Percentiles rank a stretch among this genome's conserved stretches.
These are phyloP conservation scores for Emydomyces testavorans DNA, from an alignment of 2,329 filamentous ascomycete genomes.

Conservation along the genomic window DNA sequence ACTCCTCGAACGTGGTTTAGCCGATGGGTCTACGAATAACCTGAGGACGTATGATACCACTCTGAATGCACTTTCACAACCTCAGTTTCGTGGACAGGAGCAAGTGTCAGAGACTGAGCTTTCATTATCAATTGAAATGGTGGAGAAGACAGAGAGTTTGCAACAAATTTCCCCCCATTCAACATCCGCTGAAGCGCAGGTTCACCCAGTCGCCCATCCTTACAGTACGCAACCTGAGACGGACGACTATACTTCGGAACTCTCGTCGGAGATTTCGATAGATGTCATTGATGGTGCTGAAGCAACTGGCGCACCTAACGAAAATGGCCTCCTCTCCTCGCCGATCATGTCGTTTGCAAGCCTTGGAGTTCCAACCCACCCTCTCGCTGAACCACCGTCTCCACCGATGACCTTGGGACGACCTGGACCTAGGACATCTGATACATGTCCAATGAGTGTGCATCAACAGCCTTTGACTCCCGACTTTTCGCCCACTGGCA, in stretches of 20 bases:
- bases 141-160: conserved; percentile 43
- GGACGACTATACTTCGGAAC: conserved; percentile 45
- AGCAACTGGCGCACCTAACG: conserved; percentile 23
- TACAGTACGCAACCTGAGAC: conserved; percentile 33
- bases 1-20: conserved; percentile 55
- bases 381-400: conserved; percentile 34
- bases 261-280: conserved; percentile 42
- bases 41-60: conserved; percentile 20
- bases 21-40: conserved; percentile 41
- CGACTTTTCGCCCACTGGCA: background rate
- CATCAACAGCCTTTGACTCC: conserved; percentile 3
- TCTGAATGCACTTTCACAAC: background rate
- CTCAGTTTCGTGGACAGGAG: background rate
- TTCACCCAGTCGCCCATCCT: conserved; percentile 13
- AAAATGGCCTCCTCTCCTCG: conserved; percentile 24
- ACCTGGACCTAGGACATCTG: conserved; percentile 27
- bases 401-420: conserved; percentile 37
- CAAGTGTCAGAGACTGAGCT: conserved; percentile 27
- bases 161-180: conserved; percentile 37
- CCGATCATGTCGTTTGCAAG: conserved; percentile 29
- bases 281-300: conserved; percentile 38
- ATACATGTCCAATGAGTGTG: conserved; percentile 20
- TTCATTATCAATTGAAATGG: conserved; percentile 37
- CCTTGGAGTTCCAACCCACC: conserved; percentile 34
- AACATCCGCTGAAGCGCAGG: conserved; percentile 17